These are phyloP conservation scores for Fomitopsis palustris DNA, from an alignment of 1,284 basidiomycete species.

Conservation along the genomic window DNA sequence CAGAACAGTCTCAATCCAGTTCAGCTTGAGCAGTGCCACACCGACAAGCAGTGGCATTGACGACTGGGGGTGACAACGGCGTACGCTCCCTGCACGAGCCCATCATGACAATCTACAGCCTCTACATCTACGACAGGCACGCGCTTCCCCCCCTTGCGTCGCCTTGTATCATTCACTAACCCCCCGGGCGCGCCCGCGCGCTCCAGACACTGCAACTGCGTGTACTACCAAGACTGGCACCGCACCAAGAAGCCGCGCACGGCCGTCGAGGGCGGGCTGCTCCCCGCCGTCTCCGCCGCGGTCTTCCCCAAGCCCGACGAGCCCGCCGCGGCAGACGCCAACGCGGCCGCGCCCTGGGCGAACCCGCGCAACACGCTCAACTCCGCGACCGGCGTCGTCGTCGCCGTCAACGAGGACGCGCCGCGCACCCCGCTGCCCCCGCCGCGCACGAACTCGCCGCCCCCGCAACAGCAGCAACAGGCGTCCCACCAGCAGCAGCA, in stretches of 20 bases:
- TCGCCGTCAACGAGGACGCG: slow-evolving; percentile 56
- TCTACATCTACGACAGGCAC: slow-evolving; percentile 89
- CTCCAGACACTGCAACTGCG: slow-evolving; percentile 80
- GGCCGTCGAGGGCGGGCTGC: slow-evolving; percentile 66
- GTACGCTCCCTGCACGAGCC: no score
- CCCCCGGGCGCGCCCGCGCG: neutral
- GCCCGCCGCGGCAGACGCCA: slow-evolving; percentile 25
- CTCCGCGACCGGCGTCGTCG: slow-evolving; percentile 60
- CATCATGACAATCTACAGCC: slow-evolving; percentile 78
- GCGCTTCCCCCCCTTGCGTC: slow-evolving; percentile 13
- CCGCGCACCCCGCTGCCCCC: slow-evolving; percentile 34
- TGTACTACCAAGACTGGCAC: slow-evolving; percentile 95
- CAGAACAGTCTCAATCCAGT: no score
- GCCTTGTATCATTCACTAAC: neutral
- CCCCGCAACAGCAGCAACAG: slow-evolving; percentile 22
- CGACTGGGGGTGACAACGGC: no score
- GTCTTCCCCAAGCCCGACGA: slow-evolving; percentile 42
- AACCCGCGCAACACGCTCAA: slow-evolving; percentile 63
- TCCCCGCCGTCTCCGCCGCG: slow-evolving; percentile 71
- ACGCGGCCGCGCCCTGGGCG: slow-evolving; percentile 36
- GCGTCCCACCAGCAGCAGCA: slow-evolving; percentile 20
- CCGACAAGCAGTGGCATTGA: no score
- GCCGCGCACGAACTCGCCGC: slow-evolving; percentile 31
- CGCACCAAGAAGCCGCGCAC: slow-evolving; percentile 71
- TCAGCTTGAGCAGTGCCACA: no score